Conservation (phyloP, 2,329 filamentous ascomycete species). For the Sclerotinia sclerotiorum region DNA sequence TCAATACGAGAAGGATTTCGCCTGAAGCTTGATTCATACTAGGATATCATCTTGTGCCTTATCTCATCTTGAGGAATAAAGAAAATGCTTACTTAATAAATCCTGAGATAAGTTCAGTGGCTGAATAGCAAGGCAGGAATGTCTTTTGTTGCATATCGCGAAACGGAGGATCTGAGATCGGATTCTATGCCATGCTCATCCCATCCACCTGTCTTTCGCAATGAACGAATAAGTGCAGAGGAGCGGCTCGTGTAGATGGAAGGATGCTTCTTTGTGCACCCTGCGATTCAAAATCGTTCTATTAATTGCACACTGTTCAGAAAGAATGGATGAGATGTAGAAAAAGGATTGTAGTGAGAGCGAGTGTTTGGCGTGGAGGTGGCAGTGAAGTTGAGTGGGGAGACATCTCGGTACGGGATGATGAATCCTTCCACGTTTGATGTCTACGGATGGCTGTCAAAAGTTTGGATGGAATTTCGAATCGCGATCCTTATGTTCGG, state of each 20-base stretch:
- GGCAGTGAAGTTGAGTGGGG: not conserved
- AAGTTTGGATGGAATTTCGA: not conserved
- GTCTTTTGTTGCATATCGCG: constrained; percentile 14
- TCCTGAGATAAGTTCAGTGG: not conserved
- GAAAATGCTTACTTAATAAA: constrained; percentile 1
- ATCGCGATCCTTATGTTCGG: not conserved
- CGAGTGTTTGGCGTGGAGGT: not conserved
- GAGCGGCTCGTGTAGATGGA: not conserved
- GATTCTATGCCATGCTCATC: constrained; percentile 5
- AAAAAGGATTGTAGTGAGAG: not conserved
- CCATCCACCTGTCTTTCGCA: not conserved
- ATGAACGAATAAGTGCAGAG: not conserved
- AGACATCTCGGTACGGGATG: not conserved
- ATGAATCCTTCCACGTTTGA: not conserved
- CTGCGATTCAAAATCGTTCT: constrained; percentile 3
- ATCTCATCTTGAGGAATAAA: not conserved
- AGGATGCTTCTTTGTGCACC: not conserved
- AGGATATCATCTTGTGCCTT: constrained; percentile 3
- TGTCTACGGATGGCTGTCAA: not conserved
- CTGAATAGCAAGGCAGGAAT: not conserved
- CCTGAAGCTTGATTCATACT: not conserved
- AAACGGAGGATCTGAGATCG: constrained; percentile 20
- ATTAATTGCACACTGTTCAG: not conserved
- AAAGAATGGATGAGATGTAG: not conserved
- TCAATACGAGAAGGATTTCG: constrained; percentile 19